Percentiles rank a stretch among this genome's conserved stretches.
phyloP scores from a whole-genome alignment of 2,329 filamentous ascomycete genomes.

The Aspergillus ochraceus region DNA sequence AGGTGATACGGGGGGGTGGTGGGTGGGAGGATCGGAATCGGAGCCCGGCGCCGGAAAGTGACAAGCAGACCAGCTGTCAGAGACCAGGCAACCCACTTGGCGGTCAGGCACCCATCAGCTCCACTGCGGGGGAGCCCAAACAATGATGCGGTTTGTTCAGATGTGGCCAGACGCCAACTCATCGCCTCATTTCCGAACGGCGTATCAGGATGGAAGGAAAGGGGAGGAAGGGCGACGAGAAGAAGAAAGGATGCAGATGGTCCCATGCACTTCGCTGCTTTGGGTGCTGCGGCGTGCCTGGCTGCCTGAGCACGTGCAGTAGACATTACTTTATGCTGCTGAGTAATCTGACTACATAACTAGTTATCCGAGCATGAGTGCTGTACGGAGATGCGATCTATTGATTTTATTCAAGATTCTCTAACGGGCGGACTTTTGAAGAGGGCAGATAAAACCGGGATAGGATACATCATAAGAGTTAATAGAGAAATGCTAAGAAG shows the following conservation, averaged over 20 bases:
- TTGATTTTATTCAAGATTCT: neutral
- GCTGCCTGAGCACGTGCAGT: too few species aligned
- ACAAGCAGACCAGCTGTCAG: conserved; percentile 2
- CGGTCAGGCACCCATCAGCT: conserved; percentile 21
- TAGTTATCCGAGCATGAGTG: too few species aligned
- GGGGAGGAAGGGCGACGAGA: too few species aligned
- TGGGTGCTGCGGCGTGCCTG: neutral
- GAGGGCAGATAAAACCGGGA: too few species aligned
- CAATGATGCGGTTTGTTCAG: conserved; percentile 6
- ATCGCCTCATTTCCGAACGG: conserved; percentile 12
- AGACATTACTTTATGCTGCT: neutral
- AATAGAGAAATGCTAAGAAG: too few species aligned
- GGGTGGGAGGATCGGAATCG: neutral
- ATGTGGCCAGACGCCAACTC: conserved; percentile 14
- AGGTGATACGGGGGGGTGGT: neutral
- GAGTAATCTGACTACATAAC: neutral
- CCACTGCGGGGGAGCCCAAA: conserved; percentile 26
- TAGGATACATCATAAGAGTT: too few species aligned
- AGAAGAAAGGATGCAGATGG: neutral
- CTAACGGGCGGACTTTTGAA: too few species aligned
- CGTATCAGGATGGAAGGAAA: neutral
- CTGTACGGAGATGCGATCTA: neutral
- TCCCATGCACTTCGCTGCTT: neutral
- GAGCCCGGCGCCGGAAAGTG: neutral
- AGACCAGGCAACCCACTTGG: conserved; percentile 15